Evolutionary conservation across 2,329 filamentous ascomycete species (phyloP).

Genomic region (Chaetomium olivaceum): DNA sequence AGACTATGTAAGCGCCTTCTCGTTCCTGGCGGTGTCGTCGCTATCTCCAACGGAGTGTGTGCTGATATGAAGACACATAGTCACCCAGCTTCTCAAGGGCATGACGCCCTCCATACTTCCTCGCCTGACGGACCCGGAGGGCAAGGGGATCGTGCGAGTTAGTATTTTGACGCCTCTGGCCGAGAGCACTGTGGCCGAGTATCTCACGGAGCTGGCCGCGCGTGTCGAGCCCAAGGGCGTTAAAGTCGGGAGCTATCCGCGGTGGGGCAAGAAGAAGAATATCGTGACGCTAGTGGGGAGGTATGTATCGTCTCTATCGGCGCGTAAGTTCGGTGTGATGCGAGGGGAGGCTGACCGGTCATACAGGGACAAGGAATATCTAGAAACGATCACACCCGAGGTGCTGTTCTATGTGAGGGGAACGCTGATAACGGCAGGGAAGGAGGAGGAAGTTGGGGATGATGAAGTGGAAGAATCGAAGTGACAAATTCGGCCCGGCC

Average conservation of each 20-base stretch:
- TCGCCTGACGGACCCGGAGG: slow-evolving; percentile 75
- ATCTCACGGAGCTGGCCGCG: slow-evolving; percentile 75
- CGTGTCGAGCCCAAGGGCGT: slow-evolving; percentile 74
- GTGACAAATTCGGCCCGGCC: neutral
- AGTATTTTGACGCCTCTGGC: slow-evolving; percentile 84
- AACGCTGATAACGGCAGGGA: slow-evolving; percentile 38
- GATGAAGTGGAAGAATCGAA: neutral
- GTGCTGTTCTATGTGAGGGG: slow-evolving; percentile 77
- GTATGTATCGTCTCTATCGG: slow-evolving; percentile 36
- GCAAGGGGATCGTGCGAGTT: slow-evolving; percentile 75
- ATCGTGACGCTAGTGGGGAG: slow-evolving; percentile 82
- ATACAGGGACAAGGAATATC: slow-evolving; percentile 67
- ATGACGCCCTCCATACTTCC: slow-evolving; percentile 70
- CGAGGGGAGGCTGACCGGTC: slow-evolving; percentile 11
- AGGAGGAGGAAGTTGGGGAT: neutral
- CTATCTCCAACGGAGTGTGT: neutral
- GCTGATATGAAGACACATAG: slow-evolving; percentile 38
- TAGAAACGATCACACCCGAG: slow-evolving; percentile 77
- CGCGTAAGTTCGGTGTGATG: neutral
- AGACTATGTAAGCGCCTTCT: slow-evolving; percentile 60
- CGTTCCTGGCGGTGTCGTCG: neutral
- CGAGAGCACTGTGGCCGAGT: slow-evolving; percentile 82
- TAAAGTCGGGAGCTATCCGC: slow-evolving; percentile 93
- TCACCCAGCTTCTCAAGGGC: slow-evolving; percentile 74
- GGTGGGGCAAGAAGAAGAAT: slow-evolving; percentile 85